Conservation (phyloP, 495 filamentous ascomycete genomes). For the Emericellopsis terricola region DNA sequence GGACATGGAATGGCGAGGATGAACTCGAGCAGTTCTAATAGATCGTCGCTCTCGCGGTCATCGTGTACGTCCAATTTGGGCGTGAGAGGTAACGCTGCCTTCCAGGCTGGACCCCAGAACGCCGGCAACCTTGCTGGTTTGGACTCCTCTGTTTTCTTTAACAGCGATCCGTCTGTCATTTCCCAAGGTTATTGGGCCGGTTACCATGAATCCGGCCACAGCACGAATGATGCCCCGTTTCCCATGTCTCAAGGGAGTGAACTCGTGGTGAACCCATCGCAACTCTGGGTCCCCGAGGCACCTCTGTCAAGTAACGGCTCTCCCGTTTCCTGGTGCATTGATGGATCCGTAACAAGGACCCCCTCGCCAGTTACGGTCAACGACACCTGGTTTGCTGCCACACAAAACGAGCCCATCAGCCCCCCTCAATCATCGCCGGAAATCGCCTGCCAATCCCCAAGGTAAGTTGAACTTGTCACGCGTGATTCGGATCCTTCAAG, state of each 20-base stretch:
- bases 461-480: slow-evolving; percentile 30
- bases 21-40: slow-evolving; percentile 26
- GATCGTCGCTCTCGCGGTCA: slow-evolving; percentile 22
- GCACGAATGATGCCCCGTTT: slow-evolving; percentile 24
- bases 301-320: slow-evolving; percentile 26
- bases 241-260: slow-evolving; percentile 21
- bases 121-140: slow-evolving; percentile 22
- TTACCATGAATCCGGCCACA: slow-evolving; percentile 19
- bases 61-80: slow-evolving; percentile 29
- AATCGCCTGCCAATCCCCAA: slow-evolving; percentile 27
- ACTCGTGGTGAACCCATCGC: slow-evolving; percentile 16
- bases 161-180: slow-evolving; percentile 12
- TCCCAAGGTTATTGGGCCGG: slow-evolving; percentile 20
- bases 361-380: slow-evolving; percentile 28
- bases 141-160: slow-evolving; percentile 2
- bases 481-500: no score
- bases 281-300: slow-evolving; percentile 24
- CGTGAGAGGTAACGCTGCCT: slow-evolving; percentile 26
- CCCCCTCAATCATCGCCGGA: slow-evolving; percentile 24
- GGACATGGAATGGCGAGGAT: slow-evolving; percentile 27
- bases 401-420: slow-evolving; percentile 25
- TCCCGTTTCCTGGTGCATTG: slow-evolving; percentile 28
- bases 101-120: slow-evolving; percentile 12
- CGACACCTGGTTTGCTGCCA: slow-evolving; percentile 26
- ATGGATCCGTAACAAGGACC: slow-evolving; percentile 25